phyloP scores from a whole-genome alignment of 1,139 yeast species.

The Schwanniomyces etchellsii region DNA sequence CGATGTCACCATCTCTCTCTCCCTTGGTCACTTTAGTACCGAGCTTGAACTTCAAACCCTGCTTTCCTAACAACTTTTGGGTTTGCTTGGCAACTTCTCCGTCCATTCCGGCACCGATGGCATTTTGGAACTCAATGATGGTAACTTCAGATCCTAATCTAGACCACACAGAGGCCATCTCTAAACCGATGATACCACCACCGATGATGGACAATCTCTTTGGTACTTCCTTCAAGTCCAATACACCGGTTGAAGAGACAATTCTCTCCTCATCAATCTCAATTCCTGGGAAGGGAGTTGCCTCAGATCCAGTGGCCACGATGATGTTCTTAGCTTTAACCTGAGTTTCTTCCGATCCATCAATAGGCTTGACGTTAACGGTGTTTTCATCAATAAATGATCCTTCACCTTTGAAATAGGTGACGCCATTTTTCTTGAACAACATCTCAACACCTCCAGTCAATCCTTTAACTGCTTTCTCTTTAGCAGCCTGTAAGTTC shows the following conservation, averaged over 20 bases:
- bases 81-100: slow-evolving; percentile 86
- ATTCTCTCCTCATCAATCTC: slow-evolving; percentile 95
- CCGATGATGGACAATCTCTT: slow-evolving; percentile 91
- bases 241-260: slow-evolving; percentile 92
- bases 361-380: slow-evolving; percentile 77
- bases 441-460: slow-evolving; percentile 93
- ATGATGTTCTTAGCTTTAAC: slow-evolving; percentile 83
- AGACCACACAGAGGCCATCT: slow-evolving; percentile 98
- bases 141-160: slow-evolving; percentile 96
- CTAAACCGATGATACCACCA: slow-evolving; percentile 99
- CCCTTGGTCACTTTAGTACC: slow-evolving; percentile 90
- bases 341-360: slow-evolving; percentile 62
- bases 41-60: slow-evolving; percentile 89
- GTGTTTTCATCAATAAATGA: slow-evolving; percentile 79
- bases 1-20: slow-evolving; percentile 80
- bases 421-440: slow-evolving; percentile 93
- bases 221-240: slow-evolving; percentile 82
- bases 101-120: slow-evolving; percentile 97
- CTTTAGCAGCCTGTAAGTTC: slow-evolving; percentile 88
- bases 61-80: slow-evolving; percentile 87
- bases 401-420: slow-evolving; percentile 91
- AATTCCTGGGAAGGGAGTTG: slow-evolving; percentile 98
- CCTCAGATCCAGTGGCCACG: slow-evolving; percentile 98
- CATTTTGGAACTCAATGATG: slow-evolving; percentile 81
- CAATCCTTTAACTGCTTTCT: slow-evolving; percentile 79